A percentile compares a stretch with the other conserved stretches of the same genome.
Evolutionary conservation across 2,329 filamentous ascomycete species (phyloP).

Genomic region (Niveomyces coronatus): DNA sequence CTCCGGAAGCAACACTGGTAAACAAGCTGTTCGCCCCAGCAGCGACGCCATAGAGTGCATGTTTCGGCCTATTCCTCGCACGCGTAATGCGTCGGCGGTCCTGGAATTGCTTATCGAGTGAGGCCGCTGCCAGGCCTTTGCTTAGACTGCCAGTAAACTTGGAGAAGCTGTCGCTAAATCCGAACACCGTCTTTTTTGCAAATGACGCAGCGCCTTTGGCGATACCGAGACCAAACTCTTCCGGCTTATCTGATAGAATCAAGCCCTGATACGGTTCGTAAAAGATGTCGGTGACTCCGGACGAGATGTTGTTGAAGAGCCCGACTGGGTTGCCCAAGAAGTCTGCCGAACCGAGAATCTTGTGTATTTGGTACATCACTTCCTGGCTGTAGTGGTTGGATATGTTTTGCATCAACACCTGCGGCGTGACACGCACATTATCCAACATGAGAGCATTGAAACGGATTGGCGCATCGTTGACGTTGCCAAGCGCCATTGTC

Average conservation of each 20-base stretch:
- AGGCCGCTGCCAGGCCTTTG: conserved; percentile 90
- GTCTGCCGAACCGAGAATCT: conserved; percentile 92
- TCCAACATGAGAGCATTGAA: conserved; percentile 92
- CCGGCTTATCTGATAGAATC: conserved; percentile 89
- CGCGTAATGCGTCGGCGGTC: conserved; percentile 89
- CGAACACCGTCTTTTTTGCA: conserved; percentile 97
- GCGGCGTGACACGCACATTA: conserved; percentile 84
- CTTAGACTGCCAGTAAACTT: conserved; percentile 97
- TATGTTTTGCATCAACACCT: conserved; percentile 74
- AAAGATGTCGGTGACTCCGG: conserved; percentile 94
- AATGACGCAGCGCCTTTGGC: conserved; percentile 95
- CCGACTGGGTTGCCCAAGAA: conserved; percentile 97
- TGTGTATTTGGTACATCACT: conserved; percentile 89
- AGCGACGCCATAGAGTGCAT: conserved; percentile 91
- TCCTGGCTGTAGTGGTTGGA: conserved; percentile 96
- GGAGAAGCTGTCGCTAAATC: conserved; percentile 92
- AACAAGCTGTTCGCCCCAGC: conserved; percentile 92
- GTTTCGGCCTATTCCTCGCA: conserved; percentile 88
- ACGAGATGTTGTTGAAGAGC: conserved; percentile 96
- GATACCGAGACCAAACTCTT: conserved; percentile 89
- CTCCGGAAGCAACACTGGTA: conserved; percentile 82
- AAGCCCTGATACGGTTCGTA: conserved; percentile 98
- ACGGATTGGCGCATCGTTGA: conserved; percentile 92
- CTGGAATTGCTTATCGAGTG: conserved; percentile 97
- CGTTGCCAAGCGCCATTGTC: conserved; percentile 98